A percentile compares a stretch with the other conserved stretches of the same genome.
These are phyloP conservation scores for Aspergillus thermomutatus DNA, from an alignment of 2,329 filamentous ascomycete genomes.

Conservation along the genomic window DNA sequence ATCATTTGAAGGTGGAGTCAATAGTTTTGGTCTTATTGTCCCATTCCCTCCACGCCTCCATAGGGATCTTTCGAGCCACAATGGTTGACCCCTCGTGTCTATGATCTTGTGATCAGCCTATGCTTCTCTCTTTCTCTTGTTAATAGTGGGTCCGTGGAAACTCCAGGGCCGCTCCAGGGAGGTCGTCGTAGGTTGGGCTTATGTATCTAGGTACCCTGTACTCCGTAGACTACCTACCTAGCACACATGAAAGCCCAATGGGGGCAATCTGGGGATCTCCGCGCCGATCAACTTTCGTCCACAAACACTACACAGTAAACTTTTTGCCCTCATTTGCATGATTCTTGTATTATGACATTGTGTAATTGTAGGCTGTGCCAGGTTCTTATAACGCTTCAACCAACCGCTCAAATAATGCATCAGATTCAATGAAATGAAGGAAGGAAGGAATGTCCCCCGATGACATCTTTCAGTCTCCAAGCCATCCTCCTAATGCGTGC, in stretches of 20 bases:
- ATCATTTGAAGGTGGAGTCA: background rate
- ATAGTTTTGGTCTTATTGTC: background rate
- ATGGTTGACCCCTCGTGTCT: background rate
- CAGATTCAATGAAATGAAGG: background rate
- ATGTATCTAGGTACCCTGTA: no score
- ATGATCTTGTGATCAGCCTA: no score
- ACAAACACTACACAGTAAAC: background rate
- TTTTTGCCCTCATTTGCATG: background rate
- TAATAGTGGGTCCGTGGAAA: background rate
- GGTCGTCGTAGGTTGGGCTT: background rate
- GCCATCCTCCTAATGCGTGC: background rate
- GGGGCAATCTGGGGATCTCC: background rate
- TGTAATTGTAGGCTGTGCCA: background rate
- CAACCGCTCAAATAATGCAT: background rate
- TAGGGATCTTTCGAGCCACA: background rate
- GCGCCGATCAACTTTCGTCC: background rate
- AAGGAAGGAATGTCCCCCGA: background rate
- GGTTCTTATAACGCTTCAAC: background rate
- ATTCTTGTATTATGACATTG: background rate
- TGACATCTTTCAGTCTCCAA: background rate
- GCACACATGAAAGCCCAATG: background rate
- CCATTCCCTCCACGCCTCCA: background rate
- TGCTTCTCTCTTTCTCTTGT: no score
- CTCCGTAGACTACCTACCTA: no score
- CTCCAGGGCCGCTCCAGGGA: background rate